Percentiles rank a stretch among this genome's conserved stretches.
phyloP scores from a whole-genome alignment of 1,284 basidiomycete genomes.

The Malassezia obtusa region DNA sequence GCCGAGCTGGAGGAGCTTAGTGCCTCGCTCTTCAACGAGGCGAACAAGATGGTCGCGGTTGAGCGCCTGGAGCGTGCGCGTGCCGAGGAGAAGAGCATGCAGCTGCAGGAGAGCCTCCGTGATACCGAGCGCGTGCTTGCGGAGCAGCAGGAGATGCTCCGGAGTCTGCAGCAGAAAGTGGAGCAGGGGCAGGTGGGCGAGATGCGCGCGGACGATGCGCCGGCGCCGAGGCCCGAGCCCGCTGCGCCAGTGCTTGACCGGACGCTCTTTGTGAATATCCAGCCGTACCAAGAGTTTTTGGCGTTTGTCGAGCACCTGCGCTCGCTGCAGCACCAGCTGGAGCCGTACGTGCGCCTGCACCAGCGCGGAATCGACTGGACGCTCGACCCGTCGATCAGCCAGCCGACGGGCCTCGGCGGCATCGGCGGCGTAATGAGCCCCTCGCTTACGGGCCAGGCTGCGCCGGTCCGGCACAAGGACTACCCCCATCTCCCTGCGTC shows the following conservation, averaged over 20 bases:
- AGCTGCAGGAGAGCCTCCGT: constrained; percentile 68
- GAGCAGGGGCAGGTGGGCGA: constrained; percentile 53
- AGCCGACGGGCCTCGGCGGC: neutral
- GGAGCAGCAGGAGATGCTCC: constrained; percentile 53
- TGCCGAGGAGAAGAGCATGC: constrained; percentile 71
- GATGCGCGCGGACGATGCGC: constrained; percentile 1
- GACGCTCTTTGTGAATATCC: constrained; percentile 37
- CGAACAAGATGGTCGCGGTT: constrained; percentile 60
- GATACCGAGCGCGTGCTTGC: constrained; percentile 63
- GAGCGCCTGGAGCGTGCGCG: constrained; percentile 65
- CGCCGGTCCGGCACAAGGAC: constrained; percentile 55
- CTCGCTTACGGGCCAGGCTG: neutral
- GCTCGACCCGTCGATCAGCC: neutral
- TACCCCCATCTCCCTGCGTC: constrained; percentile 52
- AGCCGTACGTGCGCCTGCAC: constrained; percentile 36
- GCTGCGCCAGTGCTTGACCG: constrained; percentile 56
- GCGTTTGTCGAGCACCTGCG: constrained; percentile 73
- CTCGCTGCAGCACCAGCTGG: constrained; percentile 54
- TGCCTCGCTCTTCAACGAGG: constrained; percentile 55
- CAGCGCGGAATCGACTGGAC: constrained; percentile 13
- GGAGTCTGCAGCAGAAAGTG: constrained; percentile 72
- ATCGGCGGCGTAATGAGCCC: constrained; percentile 1
- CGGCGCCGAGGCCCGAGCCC: constrained; percentile 4
- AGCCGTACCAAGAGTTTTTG: constrained; percentile 77
- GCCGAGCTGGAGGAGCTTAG: constrained; percentile 73